Conservation (phyloP, 1,284 basidiomycete genomes). For the Sporisorium reilianum region DNA sequence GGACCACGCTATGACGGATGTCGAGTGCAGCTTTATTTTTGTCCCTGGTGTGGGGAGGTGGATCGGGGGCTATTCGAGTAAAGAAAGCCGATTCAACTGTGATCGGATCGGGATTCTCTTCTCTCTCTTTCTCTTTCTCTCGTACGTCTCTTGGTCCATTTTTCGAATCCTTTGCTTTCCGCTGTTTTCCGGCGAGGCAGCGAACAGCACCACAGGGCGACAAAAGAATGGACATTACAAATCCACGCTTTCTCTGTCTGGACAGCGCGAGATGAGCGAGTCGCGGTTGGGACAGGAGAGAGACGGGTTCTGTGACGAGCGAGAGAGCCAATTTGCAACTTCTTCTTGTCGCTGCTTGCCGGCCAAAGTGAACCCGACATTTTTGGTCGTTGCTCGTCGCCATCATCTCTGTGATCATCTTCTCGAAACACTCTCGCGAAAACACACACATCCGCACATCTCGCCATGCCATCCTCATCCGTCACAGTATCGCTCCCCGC, state of each 20-base stretch:
- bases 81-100: constrained; percentile 11
- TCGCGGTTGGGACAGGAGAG: background rate
- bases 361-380: constrained; percentile 16
- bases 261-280: background rate
- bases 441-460: constrained; percentile 14
- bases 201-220: background rate
- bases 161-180: constrained; percentile 4
- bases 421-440: constrained; percentile 7
- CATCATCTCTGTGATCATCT: constrained; percentile 7
- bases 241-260: constrained; percentile 7
- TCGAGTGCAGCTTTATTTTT: background rate
- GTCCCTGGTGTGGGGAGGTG: background rate
- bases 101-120: constrained; percentile 8
- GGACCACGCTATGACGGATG: too few species aligned
- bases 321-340: background rate
- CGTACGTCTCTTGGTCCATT: constrained; percentile 1
- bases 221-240: constrained; percentile 28
- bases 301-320: constrained; percentile 2
- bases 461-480: constrained; percentile 49
- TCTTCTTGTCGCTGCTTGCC: constrained; percentile 7
- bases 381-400: constrained; percentile 13
- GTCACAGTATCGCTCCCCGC: constrained; percentile 45
- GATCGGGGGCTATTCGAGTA: background rate
- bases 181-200: constrained; percentile 22
- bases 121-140: background rate